Conservation (phyloP, 2,329 filamentous ascomycete species). For the Fusarium keratoplasticum region DNA sequence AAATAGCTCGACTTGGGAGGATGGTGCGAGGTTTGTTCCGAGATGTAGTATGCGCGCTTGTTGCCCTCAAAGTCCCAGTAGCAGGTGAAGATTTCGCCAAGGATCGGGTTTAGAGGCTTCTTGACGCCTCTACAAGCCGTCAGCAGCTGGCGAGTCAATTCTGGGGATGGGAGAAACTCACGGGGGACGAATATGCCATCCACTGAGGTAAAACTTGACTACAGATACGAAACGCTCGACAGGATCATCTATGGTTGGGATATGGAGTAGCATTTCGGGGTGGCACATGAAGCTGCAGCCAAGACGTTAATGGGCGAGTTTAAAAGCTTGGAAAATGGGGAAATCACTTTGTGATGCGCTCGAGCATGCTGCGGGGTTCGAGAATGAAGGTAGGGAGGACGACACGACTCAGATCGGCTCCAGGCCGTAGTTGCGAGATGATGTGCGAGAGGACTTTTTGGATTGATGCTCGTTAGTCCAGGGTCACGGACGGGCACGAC, state of each 20-base stretch:
- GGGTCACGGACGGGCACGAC: not conserved
- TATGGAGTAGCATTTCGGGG: conserved; percentile 91
- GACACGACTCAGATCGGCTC: conserved; percentile 93
- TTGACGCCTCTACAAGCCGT: conserved; percentile 81
- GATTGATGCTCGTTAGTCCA: conserved; percentile 28
- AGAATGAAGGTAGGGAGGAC: conserved; percentile 97
- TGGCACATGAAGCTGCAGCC: conserved; percentile 94
- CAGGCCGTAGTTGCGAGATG: conserved; percentile 95
- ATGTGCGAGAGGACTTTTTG: conserved; percentile 89
- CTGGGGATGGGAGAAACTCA: conserved; percentile 60
- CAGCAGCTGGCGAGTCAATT: conserved; percentile 31
- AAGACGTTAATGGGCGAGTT: conserved; percentile 17
- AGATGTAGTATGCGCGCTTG: conserved; percentile 92
- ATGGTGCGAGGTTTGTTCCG: conserved; percentile 98
- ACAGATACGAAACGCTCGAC: conserved; percentile 91
- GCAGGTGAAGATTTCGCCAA: conserved; percentile 94
- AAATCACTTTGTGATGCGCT: conserved; percentile 93
- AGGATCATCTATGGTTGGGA: conserved; percentile 89
- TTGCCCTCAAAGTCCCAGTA: conserved; percentile 93
- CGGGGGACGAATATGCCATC: conserved; percentile 99
- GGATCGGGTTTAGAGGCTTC: conserved; percentile 95
- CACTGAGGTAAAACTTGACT: conserved; percentile 97
- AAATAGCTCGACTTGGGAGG: conserved; percentile 99
- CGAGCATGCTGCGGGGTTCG: conserved; percentile 96
- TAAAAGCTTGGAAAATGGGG: conserved; percentile 6